These are phyloP conservation scores for Silybum marianum DNA, from an alignment of 129 eudicot species.

Conservation along the genomic window DNA sequence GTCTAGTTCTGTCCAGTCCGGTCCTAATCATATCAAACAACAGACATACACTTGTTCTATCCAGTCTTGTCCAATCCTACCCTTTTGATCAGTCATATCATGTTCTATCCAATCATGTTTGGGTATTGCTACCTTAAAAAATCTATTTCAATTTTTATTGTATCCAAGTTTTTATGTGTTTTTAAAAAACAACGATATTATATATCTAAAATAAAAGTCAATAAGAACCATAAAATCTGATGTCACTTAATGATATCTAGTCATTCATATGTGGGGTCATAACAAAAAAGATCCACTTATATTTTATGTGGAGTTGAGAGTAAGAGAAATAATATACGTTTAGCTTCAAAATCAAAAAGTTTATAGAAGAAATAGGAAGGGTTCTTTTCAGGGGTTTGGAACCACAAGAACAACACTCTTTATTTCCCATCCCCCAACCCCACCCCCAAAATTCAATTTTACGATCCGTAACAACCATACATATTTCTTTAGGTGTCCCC, in stretches of 20 bases:
- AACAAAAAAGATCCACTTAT: slow-evolving; percentile 22
- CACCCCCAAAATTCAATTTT: slow-evolving; percentile 13
- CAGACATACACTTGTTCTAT: too few relatives aligned
- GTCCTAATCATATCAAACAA: too few relatives aligned
- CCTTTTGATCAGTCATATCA: too few relatives aligned
- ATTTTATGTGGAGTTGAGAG: slow-evolving; percentile 28
- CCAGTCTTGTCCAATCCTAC: too few relatives aligned
- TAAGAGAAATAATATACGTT: neutral
- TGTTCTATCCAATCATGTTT: too few relatives aligned
- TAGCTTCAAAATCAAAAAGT: neutral
- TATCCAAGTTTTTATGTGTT: neutral
- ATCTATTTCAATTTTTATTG: too few relatives aligned
- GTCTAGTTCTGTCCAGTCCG: too few relatives aligned
- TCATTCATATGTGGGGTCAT: slow-evolving; percentile 16
- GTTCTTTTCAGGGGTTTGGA: slow-evolving; percentile 8
- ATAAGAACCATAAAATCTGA: neutral
- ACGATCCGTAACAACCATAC: slow-evolving; percentile 12
- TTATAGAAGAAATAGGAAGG: neutral
- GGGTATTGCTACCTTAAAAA: too few relatives aligned
- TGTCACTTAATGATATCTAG: neutral
- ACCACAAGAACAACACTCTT: slow-evolving; percentile 23
- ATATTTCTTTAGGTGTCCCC: neutral
- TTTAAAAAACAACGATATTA: neutral
- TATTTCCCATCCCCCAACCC: slow-evolving; percentile 2
- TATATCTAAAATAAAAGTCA: neutral